Conservation (phyloP, 2,329 filamentous ascomycete genomes). For the Rasamsonia emersonii region DNA sequence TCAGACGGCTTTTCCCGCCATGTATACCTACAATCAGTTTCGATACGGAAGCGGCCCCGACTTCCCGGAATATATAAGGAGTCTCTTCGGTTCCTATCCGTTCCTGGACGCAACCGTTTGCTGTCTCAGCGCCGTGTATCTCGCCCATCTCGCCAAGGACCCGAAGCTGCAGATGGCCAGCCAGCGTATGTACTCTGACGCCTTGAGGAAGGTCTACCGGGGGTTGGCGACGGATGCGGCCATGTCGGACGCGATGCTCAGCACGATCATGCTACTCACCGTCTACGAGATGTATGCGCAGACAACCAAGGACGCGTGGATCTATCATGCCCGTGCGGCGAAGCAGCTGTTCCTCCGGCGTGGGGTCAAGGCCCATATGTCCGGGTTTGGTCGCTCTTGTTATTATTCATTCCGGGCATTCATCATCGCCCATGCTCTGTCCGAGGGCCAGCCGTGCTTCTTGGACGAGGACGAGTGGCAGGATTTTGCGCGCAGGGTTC, state of each 20-base stretch:
- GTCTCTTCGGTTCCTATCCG: too few species aligned
- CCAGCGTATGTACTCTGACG: slow-evolving; percentile 23
- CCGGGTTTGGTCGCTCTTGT: slow-evolving; percentile 25
- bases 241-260: slow-evolving; percentile 23
- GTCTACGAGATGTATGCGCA: slow-evolving; percentile 34
- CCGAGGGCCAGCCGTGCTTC: slow-evolving; percentile 26
- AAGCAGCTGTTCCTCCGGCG: slow-evolving; percentile 27
- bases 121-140: slow-evolving; percentile 19
- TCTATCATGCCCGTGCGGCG: slow-evolving; percentile 28
- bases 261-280: slow-evolving; percentile 29
- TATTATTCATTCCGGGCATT: slow-evolving; percentile 31
- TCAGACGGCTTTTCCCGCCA: too few species aligned
- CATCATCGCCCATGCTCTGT: slow-evolving; percentile 26
- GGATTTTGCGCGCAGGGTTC: slow-evolving; percentile 15
- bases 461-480: slow-evolving; percentile 27
- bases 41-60: too few species aligned
- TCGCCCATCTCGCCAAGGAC: slow-evolving; percentile 18
- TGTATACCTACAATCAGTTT: too few species aligned
- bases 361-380: slow-evolving; percentile 20
- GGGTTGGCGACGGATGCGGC: slow-evolving; percentile 19
- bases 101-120: slow-evolving; percentile 17
- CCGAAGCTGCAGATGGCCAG: slow-evolving; percentile 14
- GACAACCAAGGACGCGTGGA: slow-evolving; percentile 27
- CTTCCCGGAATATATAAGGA: too few species aligned
- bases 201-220: slow-evolving; percentile 21